Percentiles rank a stretch among this genome's conserved stretches.
These are phyloP conservation scores for Phyllosticta citriasiana DNA, from an alignment of 2,329 filamentous ascomycete genomes.

Conservation along the genomic window DNA sequence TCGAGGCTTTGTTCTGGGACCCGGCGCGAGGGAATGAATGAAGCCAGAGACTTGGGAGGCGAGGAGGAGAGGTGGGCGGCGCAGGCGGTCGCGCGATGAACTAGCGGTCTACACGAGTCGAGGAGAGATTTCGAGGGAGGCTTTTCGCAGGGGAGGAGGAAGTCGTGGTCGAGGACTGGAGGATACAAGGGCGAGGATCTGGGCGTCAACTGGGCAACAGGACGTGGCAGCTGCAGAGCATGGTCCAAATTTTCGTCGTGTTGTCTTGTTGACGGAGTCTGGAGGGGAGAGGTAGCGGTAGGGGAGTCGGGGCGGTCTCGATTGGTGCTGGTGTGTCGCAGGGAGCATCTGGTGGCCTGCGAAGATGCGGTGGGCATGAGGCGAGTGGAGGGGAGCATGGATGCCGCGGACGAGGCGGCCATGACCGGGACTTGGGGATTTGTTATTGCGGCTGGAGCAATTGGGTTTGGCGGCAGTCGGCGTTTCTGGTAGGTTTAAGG, in stretches of 20 bases:
- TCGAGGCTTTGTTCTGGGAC: background rate
- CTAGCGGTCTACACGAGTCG: constrained; percentile 26
- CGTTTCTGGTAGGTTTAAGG: background rate
- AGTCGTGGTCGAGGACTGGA: constrained; percentile 11
- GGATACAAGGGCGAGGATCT: constrained; percentile 12
- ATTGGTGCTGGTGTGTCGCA: constrained; percentile 12
- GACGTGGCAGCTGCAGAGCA: constrained; percentile 13
- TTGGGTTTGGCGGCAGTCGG: background rate
- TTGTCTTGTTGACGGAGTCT: background rate
- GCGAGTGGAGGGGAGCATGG: background rate
- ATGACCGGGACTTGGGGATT: background rate
- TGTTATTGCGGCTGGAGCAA: background rate
- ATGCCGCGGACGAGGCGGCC: background rate
- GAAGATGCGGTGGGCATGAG: constrained; percentile 13
- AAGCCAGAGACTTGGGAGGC: constrained; percentile 29
- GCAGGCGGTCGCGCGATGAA: constrained; percentile 22
- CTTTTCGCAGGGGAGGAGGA: constrained; percentile 22
- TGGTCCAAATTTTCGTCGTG: background rate
- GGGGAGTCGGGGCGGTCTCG: background rate
- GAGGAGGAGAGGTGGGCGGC: constrained; percentile 24
- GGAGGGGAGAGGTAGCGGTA: constrained; percentile 4
- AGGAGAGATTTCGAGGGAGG: constrained; percentile 27
- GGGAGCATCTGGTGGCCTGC: constrained; percentile 22
- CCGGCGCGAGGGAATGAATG: constrained; percentile 27
- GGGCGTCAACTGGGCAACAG: background rate